Evolutionary conservation across 1,284 basidiomycete species (phyloP), one percentile per base, ranked within the genome.

Genomic region (Trichosporon sp.): DNA sequence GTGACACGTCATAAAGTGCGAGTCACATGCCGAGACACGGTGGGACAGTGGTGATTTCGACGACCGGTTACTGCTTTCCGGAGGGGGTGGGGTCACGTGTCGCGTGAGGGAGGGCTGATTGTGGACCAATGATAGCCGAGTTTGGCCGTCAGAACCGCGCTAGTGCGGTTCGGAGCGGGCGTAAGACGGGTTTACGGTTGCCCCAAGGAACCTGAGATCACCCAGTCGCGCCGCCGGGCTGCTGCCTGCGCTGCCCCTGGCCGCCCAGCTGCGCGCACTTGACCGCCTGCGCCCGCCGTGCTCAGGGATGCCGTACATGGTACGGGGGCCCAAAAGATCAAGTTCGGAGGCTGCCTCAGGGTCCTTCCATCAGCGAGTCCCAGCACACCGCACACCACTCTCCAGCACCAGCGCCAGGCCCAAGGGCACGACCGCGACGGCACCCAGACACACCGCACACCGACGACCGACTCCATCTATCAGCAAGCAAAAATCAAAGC

Each of bases 261-360:
- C n/a, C n/a, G n/a, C n/a, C n/a, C n/a, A n/a, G n/a, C n/a, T n/a
- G n/a, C n/a, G n/a, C n/a, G n/a, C n/a, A n/a, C 23, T 3, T 3
- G 25, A 7, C 23, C 27, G 51, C 51, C 53, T 7, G 13, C 53
- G 27, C 27, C 23, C 56, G 18, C 29, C 29, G 56, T 29, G 56
- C 56, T 29, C 29, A 29, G 56, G 56, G 56, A 21, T 29, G 27
- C 56, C 56, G 27, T 60, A 31, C 29, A 32, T 60, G 27, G 27
- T 60, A 60, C 56, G 56, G 56, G 56, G 56, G 56, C 56, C 56
- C 56, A 31, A 60, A 60, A 60, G 51, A 60, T 60, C 56, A 31
- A 32, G 56, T 31, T 32, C 56, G 56, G 56, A 60, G 56, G 27
- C 27, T 13, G 56, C 56, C 18, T 60, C 56, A 60, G 56, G 56